phyloP scores from a whole-genome alignment of 2,329 filamentous ascomycete species.

The Monilinia aucupariae region DNA sequence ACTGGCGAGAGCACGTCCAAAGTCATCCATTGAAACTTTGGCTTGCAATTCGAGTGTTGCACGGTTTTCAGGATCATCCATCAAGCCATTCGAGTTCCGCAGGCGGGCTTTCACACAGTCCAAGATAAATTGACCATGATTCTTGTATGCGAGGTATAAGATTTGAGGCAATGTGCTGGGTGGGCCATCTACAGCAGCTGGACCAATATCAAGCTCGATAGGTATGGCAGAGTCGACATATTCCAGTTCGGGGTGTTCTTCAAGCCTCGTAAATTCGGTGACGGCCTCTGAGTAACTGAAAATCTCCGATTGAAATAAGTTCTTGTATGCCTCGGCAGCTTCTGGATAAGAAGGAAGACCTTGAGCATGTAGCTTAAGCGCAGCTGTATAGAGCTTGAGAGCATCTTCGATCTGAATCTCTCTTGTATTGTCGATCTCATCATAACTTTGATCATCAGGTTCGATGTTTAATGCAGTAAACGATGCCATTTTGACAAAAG shows the following conservation, averaged over 20 bases:
- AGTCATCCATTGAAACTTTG: constrained; percentile 48
- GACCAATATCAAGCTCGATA: constrained; percentile 49
- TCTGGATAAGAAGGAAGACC: constrained; percentile 70
- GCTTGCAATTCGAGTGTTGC: constrained; percentile 34
- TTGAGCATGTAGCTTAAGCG: constrained; percentile 85
- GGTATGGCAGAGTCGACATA: constrained; percentile 46
- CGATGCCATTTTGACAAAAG: constrained; percentile 18
- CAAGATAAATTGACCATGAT: constrained; percentile 86
- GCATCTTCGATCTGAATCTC: constrained; percentile 96
- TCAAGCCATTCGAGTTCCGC: constrained; percentile 35
- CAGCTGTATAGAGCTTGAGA: constrained; percentile 86
- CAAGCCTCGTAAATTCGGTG: constrained; percentile 75
- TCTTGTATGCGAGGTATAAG: constrained; percentile 90
- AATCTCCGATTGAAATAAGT: constrained; percentile 85
- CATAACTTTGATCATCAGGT: constrained; percentile 81
- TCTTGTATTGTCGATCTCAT: constrained; percentile 90
- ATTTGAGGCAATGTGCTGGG: constrained; percentile 83
- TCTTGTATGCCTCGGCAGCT: constrained; percentile 74
- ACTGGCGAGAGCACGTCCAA: constrained; percentile 54
- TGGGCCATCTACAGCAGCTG: constrained; percentile 63
- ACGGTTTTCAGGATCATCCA: constrained; percentile 37
- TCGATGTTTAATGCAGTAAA: constrained; percentile 93
- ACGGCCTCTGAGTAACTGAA: constrained; percentile 85
- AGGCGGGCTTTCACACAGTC: constrained; percentile 60
- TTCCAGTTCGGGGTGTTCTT: constrained; percentile 47